These are phyloP conservation scores for Penicillium olsonii DNA, from an alignment of 2,329 filamentous ascomycete genomes.

Conservation along the genomic window DNA sequence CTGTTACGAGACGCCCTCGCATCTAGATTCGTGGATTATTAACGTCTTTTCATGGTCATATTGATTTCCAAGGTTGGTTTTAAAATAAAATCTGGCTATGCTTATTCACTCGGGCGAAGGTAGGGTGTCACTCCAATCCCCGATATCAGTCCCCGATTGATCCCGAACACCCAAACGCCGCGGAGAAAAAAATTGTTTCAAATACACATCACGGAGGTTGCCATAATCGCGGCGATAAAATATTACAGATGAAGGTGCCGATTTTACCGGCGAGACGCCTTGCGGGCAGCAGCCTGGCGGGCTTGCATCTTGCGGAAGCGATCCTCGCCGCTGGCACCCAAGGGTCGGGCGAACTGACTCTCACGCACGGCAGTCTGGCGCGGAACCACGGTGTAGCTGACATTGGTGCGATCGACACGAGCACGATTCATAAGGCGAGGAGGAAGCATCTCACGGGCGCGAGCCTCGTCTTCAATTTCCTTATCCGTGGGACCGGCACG, in stretches of 20 bases:
- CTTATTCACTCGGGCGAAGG: constrained; percentile 6
- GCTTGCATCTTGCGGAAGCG: constrained; percentile 52
- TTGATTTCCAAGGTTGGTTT: too few relatives aligned
- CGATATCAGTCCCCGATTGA: constrained; percentile 20
- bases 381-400: constrained; percentile 65
- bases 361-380: constrained; percentile 54
- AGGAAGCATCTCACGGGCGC: constrained; percentile 55
- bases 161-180: constrained; percentile 25
- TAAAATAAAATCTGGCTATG: constrained; percentile 15
- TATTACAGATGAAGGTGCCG: constrained; percentile 2
- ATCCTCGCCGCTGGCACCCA: constrained; percentile 51
- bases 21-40: not conserved
- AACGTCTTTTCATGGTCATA: too few relatives aligned
- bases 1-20: too few relatives aligned
- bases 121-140: constrained; percentile 16
- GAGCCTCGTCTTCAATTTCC: constrained; percentile 50
- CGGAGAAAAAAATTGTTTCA: constrained; percentile 6
- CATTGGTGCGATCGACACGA: constrained; percentile 59
- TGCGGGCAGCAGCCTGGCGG: constrained; percentile 45
- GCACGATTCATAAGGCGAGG: constrained; percentile 59
- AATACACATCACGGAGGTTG: constrained; percentile 9
- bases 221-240: not conserved
- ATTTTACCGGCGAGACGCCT: constrained; percentile 40
- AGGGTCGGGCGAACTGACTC: constrained; percentile 48
- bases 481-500: constrained; percentile 36